Evolutionary conservation across 495 filamentous ascomycete genomes (phyloP), one percentile per base, ranked within the genome.

Genomic region (Penicillium samsonianum): DNA sequence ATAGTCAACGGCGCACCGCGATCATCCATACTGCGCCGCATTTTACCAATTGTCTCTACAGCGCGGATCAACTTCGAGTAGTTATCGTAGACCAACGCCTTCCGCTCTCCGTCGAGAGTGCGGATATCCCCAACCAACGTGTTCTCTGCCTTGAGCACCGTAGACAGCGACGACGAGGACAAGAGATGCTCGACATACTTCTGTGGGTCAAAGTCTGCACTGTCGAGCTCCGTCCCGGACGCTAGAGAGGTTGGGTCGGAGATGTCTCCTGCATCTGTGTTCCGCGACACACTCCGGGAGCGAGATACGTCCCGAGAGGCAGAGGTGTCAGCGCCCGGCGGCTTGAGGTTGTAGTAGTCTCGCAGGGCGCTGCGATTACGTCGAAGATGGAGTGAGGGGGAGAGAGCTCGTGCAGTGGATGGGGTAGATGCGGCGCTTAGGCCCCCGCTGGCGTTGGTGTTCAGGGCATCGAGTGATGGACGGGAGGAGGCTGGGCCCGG

Each of bases 81-180:
- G 70, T 98, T 98, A 71, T 98, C 94, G 70, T 98, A 98, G 5
- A 98, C 94, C 40, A 98, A 78, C 22, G 94, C 92, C 73, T 98
- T 98, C 65, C 90, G 86, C 77, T 98, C 94, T 20, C 93, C 92
- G 66, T 98, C 94, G 17, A 98, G 80, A 2, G 89, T 90, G 22
- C 91, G 80, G 35, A 96, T 94, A 69, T 98, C 94, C 62, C 78
- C 73, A 10, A 80, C 74, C 12, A 80, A 64, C 17, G 75, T 78
- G 16, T 84, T 83, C 59, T 85, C 81, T 14, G 78, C 81, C 33
- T 82, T 82, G 1, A 95, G 73, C 1, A 92, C 77, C 17, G 81
- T 78, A 42, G 83, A 73, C 0, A 93, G 78, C 54, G 89, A 93
- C 0, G 79, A 78, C 1, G 73, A 73, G 25, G 71, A 72, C 2